Percentiles rank a stretch among this genome's conserved stretches.
phyloP scores from a whole-genome alignment of 306 rosid species.

The Datisca glomerata region DNA sequence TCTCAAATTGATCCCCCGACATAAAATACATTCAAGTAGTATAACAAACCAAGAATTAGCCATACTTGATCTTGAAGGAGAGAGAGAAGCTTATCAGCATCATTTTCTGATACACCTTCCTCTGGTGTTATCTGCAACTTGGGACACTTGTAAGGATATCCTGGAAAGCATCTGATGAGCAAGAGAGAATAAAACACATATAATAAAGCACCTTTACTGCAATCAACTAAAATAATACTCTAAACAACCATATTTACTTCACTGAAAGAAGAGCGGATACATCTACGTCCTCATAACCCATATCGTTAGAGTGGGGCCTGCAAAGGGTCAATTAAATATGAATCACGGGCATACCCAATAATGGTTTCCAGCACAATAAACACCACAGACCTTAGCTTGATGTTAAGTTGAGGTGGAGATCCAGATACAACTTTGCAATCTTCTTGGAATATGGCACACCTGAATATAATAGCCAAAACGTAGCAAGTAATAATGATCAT shows the following conservation, averaged over 20 bases:
- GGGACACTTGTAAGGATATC: conserved; percentile 89
- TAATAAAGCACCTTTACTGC: conserved; percentile 1
- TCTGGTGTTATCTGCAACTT: conserved; percentile 77
- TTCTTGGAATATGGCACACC: conserved; percentile 79
- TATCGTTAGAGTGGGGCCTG: conserved; percentile 85
- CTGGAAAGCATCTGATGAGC: conserved; percentile 62
- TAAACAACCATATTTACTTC: conserved; percentile 33
- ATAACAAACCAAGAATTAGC: conserved; percentile 3
- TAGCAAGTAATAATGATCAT: background rate
- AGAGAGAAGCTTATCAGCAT: conserved; percentile 54
- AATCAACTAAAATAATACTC: conserved; percentile 2
- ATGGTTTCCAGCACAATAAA: no score
- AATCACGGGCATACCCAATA: no score
- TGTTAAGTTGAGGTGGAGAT: conserved; percentile 41
- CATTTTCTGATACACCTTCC: conserved; percentile 47
- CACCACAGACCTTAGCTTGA: conserved; percentile 53
- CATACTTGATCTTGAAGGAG: conserved; percentile 74
- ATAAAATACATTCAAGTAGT: no score
- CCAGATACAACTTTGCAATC: conserved; percentile 54
- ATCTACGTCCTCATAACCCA: conserved; percentile 84
- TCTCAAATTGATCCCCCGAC: no score
- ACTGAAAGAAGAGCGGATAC: conserved; percentile 66
- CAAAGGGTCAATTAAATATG: conserved; percentile 15
- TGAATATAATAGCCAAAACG: conserved; percentile 7
- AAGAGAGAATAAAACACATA: conserved; percentile 2